Evolutionary conservation across 805 yeast genomes (phyloP).

Genomic region (Candida tibetensis): DNA sequence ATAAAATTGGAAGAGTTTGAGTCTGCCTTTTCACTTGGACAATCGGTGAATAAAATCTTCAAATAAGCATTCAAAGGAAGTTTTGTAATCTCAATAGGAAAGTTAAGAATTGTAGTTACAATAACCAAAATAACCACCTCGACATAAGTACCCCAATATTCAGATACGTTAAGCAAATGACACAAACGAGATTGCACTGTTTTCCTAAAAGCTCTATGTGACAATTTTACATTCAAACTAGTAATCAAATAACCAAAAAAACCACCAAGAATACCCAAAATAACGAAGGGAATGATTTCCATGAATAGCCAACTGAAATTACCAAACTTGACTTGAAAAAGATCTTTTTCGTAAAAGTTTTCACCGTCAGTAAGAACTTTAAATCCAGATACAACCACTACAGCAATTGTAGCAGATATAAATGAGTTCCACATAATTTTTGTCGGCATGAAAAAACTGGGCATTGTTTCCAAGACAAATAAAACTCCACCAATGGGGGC

Average conservation of each 20-base stretch:
- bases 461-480: constrained; percentile 68
- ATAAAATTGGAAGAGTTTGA: constrained; percentile 34
- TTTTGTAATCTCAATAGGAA: constrained; percentile 53
- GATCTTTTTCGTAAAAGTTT: constrained; percentile 44
- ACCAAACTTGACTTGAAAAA: constrained; percentile 61
- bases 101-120: constrained; percentile 53
- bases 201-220: constrained; percentile 31
- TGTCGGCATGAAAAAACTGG: constrained; percentile 60
- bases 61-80: constrained; percentile 56
- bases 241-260: constrained; percentile 56
- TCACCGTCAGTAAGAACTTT: constrained; percentile 38
- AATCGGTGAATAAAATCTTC: constrained; percentile 67
- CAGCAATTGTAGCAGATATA: constrained; percentile 73
- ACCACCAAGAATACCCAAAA: constrained; percentile 72
- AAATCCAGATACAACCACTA: constrained; percentile 50
- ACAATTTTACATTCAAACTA: constrained; percentile 39
- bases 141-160: constrained; percentile 27
- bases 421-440: constrained; percentile 80
- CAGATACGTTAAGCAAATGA: constrained; percentile 13
- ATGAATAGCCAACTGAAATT: constrained; percentile 69
- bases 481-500: constrained; percentile 88
- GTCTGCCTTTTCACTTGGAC: constrained; percentile 29
- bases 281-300: constrained; percentile 70
- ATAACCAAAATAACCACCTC: constrained; percentile 51
- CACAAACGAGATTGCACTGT: constrained; percentile 23